Base-by-base conservation (phyloP, 768 basidiomycete genomes). In the Rhodotorula paludigena region DNA sequence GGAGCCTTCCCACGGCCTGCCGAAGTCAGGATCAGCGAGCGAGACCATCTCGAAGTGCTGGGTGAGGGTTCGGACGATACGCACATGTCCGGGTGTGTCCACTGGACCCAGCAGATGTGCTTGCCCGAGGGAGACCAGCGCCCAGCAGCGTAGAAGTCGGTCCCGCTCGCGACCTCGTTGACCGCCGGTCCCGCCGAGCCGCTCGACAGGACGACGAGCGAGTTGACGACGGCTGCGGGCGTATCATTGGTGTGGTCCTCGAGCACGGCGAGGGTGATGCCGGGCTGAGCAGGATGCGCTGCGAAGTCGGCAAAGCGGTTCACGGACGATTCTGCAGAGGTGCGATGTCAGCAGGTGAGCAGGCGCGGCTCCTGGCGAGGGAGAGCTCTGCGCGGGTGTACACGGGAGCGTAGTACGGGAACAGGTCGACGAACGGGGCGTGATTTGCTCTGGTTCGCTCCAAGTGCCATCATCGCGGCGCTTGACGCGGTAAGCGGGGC, bases 101-200 rank as follows among this genome's bases (percentile, higher is more conserved):
- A 88, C 67, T 86, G 81, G 48, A 84, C 79, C 85, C 85, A 90
- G 1, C 81, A 82, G 25, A 89, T 72, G 59, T 79, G 80, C 42
- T 76, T 79, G 1, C 87, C 88, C 67, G 85, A 82, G 0, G 85
- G 82, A 38, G 84, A 84, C 78, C 87, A 86, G 35, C 77, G 78
- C 0, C 87, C 85, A 2, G 80, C 77, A 51, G 82, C 81, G 76
- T 90, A 91, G 79, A 90, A 90, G 74, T 89, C 88, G 9, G 84
- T 84, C 10, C 86, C 87, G 0, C 80, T 78, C 4, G 80, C 79
- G 47, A 89, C 77, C 9, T 82, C 77, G 12, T 80, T 76, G 3
- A 87, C 75, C 1, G 78, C 77, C 68, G 83, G 81, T 8, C 80
- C 78, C 4, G 70, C 63, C 82, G 81, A 76, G 87, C 79, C 1